Conservation (phyloP, 2,329 filamentous ascomycete species). For the Plectosphaerella plurivora region DNA sequence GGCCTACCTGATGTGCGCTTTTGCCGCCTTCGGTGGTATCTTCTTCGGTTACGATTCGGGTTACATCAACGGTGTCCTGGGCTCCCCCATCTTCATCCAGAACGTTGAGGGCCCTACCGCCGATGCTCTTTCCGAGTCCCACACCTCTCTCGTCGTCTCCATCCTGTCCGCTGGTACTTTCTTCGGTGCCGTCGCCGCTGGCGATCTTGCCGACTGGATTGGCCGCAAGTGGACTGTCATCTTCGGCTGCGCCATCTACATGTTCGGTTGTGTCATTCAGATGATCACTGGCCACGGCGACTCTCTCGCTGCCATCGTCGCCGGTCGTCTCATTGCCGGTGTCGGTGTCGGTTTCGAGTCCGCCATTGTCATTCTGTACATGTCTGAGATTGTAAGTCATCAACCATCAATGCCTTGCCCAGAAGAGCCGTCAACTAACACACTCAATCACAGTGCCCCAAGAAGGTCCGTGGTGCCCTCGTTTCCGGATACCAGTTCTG, state of each 20-base stretch:
- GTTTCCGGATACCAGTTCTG: conserved; percentile 84
- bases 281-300: conserved; percentile 43
- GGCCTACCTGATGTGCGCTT: conserved; percentile 66
- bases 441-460: conserved; percentile 39
- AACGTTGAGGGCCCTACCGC: conserved; percentile 40
- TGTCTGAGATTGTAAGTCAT: conserved; percentile 70
- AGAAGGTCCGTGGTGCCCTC: conserved; percentile 70
- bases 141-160: conserved; percentile 61
- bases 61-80: conserved; percentile 65
- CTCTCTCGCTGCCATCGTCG: conserved; percentile 59
- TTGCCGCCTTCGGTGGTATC: conserved; percentile 68
- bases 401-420: not conserved
- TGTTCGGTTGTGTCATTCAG: conserved; percentile 64
- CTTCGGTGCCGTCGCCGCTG: conserved; percentile 72
- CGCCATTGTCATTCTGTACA: conserved; percentile 78
- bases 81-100: conserved; percentile 44
- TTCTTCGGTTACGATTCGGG: conserved; percentile 79
- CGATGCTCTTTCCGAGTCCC: conserved; percentile 28
- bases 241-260: conserved; percentile 67
- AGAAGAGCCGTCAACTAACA: no score
- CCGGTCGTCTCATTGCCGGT: conserved; percentile 71
- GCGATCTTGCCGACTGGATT: conserved; percentile 71
- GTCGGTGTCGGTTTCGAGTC: conserved; percentile 78
- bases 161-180: conserved; percentile 77
- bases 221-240: conserved; percentile 72